These are phyloP conservation scores for Lachancea meyersii DNA, from an alignment of 805 yeast genomes.

Conservation along the genomic window DNA sequence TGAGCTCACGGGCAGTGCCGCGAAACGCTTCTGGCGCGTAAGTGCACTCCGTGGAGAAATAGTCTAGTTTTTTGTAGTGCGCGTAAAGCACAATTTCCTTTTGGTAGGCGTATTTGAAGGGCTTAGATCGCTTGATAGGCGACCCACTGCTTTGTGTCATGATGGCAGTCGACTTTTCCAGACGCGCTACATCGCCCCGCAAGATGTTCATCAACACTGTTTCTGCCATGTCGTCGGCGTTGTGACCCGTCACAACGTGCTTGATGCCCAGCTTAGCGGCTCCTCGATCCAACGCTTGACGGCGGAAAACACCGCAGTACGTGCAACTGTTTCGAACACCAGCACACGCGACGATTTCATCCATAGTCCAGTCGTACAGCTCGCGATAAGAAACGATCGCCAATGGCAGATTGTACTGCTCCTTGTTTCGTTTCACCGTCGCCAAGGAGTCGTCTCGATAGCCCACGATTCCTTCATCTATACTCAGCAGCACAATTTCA, in stretches of 20 bases:
- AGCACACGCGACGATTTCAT: constrained; percentile 89
- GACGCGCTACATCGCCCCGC: constrained; percentile 92
- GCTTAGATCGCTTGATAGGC: constrained; percentile 89
- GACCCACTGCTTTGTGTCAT: constrained; percentile 79
- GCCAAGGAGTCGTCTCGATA: constrained; percentile 96
- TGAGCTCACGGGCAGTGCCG: constrained; percentile 90
- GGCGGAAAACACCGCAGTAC: constrained; percentile 92
- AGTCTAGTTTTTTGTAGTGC: constrained; percentile 89
- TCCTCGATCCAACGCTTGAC: constrained; percentile 96
- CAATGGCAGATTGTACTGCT: constrained; percentile 73
- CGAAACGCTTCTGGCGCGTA: constrained; percentile 98
- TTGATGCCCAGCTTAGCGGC: constrained; percentile 77
- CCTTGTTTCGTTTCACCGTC: constrained; percentile 88
- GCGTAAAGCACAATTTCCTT: constrained; percentile 97
- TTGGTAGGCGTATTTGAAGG: constrained; percentile 91
- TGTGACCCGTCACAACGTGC: constrained; percentile 97
- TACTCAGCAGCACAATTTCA: constrained; percentile 72
- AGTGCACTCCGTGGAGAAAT: constrained; percentile 94
- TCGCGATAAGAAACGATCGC: constrained; percentile 82
- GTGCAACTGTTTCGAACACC: constrained; percentile 94
- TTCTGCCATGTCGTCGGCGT: constrained; percentile 99
- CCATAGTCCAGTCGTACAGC: constrained; percentile 97
- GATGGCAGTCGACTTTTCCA: constrained; percentile 82
- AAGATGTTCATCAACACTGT: constrained; percentile 91
- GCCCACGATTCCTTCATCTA: constrained; percentile 96